Percentiles rank a stretch among this genome's conserved stretches.
These are phyloP conservation scores for Collybia sordida DNA, from an alignment of 768 basidiomycete species.

Conservation along the genomic window DNA sequence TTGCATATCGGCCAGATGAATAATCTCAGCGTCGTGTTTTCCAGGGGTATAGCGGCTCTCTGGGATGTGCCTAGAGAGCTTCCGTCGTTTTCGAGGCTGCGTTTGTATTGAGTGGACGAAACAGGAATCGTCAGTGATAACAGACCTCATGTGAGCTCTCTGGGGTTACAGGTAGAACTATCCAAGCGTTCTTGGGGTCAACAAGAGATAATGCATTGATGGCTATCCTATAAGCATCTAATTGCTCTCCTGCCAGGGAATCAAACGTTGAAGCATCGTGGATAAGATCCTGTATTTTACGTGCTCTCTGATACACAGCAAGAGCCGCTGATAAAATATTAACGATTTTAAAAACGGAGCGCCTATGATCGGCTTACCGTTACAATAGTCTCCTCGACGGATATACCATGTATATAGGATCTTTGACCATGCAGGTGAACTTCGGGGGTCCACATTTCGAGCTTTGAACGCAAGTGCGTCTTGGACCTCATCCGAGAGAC, in stretches of 20 bases:
- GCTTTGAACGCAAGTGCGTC: constrained; percentile 88
- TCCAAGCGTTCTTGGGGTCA: constrained; percentile 81
- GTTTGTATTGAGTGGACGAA: constrained; percentile 10
- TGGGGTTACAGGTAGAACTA: constrained; percentile 60
- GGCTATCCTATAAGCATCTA: constrained; percentile 81
- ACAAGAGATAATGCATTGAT: constrained; percentile 87
- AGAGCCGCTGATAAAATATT: constrained; percentile 63
- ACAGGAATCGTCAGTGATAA: constrained; percentile 17
- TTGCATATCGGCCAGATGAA: constrained; percentile 77
- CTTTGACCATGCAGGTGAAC: constrained; percentile 81
- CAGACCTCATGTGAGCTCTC: constrained; percentile 49
- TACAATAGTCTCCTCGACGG: constrained; percentile 84
- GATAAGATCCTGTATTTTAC: constrained; percentile 67
- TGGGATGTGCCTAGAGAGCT: constrained; percentile 74
- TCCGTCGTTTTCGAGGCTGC: constrained; percentile 70
- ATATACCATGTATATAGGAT: constrained; percentile 96
- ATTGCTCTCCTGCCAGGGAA: constrained; percentile 61
- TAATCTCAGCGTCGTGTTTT: constrained; percentile 71
- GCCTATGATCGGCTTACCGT: constrained; percentile 55
- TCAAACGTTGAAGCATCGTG: constrained; percentile 37
- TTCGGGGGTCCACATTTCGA: constrained; percentile 87
- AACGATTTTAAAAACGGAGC: constrained; percentile 10
- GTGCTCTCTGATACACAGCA: constrained; percentile 90
- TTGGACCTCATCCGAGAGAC: constrained; percentile 85
- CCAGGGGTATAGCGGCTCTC: constrained; percentile 65